Evolutionary conservation across 1,139 yeast genomes (phyloP).

Genomic region (Petasospora fabianii): DNA sequence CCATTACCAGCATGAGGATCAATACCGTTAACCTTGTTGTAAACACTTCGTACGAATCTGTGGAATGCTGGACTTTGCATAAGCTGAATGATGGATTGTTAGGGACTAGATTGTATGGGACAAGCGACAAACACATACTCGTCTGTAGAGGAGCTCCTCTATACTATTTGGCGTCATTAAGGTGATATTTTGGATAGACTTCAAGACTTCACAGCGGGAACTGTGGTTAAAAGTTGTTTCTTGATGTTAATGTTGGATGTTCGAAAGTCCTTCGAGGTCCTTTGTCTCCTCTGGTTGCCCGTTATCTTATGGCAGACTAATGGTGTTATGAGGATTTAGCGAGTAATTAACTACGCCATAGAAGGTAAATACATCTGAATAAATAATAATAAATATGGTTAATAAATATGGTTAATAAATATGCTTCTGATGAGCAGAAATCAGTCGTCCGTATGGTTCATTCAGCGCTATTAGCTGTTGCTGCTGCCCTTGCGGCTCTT

Average conservation of each 20-base stretch:
- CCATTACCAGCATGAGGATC: constrained; percentile 24
- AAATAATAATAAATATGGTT: neutral
- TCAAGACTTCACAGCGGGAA: neutral
- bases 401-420: constrained; percentile 8
- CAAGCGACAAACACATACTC: neutral
- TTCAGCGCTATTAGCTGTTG: no score
- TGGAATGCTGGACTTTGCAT: constrained; percentile 64
- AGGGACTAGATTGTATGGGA: neutral
- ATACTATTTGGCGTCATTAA: constrained; percentile 8
- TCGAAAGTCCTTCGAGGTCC: no score
- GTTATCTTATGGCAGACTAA: no score
- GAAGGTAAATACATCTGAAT: neutral
- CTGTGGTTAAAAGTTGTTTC: no score
- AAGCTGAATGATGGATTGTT: constrained; percentile 31
- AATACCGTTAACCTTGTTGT: constrained; percentile 64
- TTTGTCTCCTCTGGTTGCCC: no score
- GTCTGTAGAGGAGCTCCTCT: constrained; percentile 11
- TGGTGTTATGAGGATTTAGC: no score
- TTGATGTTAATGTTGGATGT: no score
- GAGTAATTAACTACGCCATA: no score
- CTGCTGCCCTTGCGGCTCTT: constrained; percentile 27
- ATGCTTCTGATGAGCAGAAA: no score
- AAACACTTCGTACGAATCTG: constrained; percentile 61
- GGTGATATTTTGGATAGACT: neutral
- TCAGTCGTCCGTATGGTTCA: no score